A percentile compares a stretch with the other conserved stretches of the same genome.
phyloP scores from a whole-genome alignment of 2,329 filamentous ascomycete species.

The Penicillium sp. region DNA sequence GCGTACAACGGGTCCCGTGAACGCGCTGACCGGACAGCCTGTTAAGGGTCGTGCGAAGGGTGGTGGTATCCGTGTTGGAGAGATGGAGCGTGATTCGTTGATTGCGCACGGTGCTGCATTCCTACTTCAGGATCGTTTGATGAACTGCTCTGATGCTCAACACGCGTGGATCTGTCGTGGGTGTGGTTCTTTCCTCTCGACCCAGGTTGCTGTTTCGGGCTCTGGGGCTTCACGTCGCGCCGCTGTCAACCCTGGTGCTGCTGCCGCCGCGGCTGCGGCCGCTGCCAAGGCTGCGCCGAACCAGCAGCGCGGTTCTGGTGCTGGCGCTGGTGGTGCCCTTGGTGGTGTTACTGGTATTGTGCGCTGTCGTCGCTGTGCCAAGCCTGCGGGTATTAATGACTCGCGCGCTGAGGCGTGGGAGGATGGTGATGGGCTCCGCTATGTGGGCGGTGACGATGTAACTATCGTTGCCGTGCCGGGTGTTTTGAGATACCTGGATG shows the following conservation, averaged over 20 bases:
- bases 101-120: constrained; percentile 95
- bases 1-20: constrained; percentile 89
- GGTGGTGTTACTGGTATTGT: constrained; percentile 62
- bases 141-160: constrained; percentile 95
- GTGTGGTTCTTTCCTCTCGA: constrained; percentile 88
- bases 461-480: constrained; percentile 90
- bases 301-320: constrained; percentile 41
- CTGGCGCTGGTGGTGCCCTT: constrained; percentile 55
- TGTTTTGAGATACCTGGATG: constrained; percentile 88
- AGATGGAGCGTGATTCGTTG: constrained; percentile 97
- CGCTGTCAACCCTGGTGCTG: constrained; percentile 28
- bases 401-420: constrained; percentile 79
- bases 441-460: constrained; percentile 84
- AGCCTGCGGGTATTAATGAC: constrained; percentile 58
- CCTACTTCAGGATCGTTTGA: constrained; percentile 86
- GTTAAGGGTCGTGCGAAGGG: constrained; percentile 96
- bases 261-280: constrained; percentile 30
- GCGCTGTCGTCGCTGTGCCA: constrained; percentile 76
- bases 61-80: constrained; percentile 96
- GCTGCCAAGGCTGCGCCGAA: constrained; percentile 33
- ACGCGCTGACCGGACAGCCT: constrained; percentile 86
- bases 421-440: constrained; percentile 80
- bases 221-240: constrained; percentile 27
- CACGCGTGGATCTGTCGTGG: constrained; percentile 83
- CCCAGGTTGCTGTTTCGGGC: constrained; percentile 55